Conservation (phyloP, 306 rosid genomes). For the Ormosia semicastrata region DNA sequence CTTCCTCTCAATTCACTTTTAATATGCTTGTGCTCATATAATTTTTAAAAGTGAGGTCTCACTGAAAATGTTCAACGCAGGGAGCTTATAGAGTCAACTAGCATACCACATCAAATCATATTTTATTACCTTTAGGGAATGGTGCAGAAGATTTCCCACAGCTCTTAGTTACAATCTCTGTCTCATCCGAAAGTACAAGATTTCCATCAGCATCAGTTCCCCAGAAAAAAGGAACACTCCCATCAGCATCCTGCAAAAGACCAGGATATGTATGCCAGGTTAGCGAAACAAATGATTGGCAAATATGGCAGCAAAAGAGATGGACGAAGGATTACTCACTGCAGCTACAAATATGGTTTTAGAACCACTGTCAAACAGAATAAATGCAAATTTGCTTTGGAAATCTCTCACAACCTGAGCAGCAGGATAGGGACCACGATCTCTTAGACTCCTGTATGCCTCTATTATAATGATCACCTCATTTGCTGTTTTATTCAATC, state of each 20-base stretch:
- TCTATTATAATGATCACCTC: slow-evolving; percentile 85
- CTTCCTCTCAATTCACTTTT: slow-evolving; percentile 10
- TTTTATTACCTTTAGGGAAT: slow-evolving; percentile 82
- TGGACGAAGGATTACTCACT: slow-evolving; percentile 53
- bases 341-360: slow-evolving; percentile 62
- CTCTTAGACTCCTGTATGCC: slow-evolving; percentile 91
- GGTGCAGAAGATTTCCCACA: slow-evolving; percentile 94
- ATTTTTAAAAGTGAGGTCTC: not conserved
- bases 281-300: slow-evolving; percentile 14
- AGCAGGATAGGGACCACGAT: slow-evolving; percentile 95
- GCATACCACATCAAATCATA: not conserved
- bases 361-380: slow-evolving; percentile 73
- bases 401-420: slow-evolving; percentile 96
- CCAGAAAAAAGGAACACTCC: slow-evolving; percentile 88
- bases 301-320: not conserved
- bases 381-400: slow-evolving; percentile 83
- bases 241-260: slow-evolving; percentile 71
- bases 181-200: slow-evolving; percentile 79
- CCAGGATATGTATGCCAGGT: not conserved
- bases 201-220: slow-evolving; percentile 91
- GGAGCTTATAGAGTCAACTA: not conserved
- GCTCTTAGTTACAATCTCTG: slow-evolving; percentile 62
- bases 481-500: slow-evolving; percentile 82
- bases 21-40: not conserved
- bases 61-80: not conserved